Conservation (phyloP, 495 filamentous ascomycete genomes). For the Neurospora tetrasperma region DNA sequence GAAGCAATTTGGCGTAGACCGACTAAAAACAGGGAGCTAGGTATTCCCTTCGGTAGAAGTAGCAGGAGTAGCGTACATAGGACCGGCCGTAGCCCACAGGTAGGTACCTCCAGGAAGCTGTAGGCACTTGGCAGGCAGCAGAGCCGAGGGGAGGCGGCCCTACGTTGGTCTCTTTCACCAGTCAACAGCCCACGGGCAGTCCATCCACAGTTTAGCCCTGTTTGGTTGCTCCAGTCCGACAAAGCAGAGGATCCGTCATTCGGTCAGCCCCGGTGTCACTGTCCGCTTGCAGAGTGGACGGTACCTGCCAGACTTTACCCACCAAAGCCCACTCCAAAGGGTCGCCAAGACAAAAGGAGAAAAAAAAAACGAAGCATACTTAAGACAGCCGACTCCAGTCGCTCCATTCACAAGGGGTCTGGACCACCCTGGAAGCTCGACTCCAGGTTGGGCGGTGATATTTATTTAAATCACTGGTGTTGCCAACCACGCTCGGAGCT, state of each 20-base stretch:
- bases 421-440: not conserved
- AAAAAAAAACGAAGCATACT: slow-evolving; percentile 15
- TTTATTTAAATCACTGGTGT: not conserved
- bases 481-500: not conserved
- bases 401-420: not conserved
- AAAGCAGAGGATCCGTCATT: not conserved
- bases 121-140: not conserved
- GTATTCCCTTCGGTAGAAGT: not conserved
- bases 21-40: not conserved
- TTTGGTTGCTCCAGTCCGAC: not conserved
- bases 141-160: not conserved
- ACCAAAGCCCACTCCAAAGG: slow-evolving; percentile 5
- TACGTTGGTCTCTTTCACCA: not conserved
- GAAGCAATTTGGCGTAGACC: not conserved
- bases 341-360: slow-evolving; percentile 16
- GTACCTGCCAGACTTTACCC: not conserved
- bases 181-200: not conserved
- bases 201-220: not conserved
- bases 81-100: too few species aligned
- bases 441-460: not conserved
- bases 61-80: not conserved
- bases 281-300: not conserved
- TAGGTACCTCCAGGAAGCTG: too few species aligned
- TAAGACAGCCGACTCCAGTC: not conserved
- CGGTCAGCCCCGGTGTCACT: not conserved